phyloP scores from a whole-genome alignment of 73 alveolate species.

The Blepharisma japonicum region DNA sequence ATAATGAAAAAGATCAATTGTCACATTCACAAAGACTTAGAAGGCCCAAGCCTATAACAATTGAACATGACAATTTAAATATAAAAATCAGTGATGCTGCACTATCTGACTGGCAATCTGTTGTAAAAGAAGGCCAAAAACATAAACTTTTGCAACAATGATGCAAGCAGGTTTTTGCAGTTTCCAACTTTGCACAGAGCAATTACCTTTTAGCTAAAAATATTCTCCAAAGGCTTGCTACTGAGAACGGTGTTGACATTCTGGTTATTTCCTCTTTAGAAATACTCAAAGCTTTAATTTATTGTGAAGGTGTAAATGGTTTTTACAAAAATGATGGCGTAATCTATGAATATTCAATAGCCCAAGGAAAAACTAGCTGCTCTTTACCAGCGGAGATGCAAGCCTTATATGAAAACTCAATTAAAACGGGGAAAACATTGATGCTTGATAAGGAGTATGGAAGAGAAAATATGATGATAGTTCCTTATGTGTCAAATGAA shows the following conservation, averaged over 20 bases:
- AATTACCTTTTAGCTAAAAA: background rate
- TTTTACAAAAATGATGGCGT: background rate
- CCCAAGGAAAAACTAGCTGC: background rate
- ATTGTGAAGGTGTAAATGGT: background rate
- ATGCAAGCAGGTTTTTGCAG: background rate
- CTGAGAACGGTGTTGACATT: background rate
- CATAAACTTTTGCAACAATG: background rate
- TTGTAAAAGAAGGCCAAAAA: background rate
- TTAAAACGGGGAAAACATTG: background rate
- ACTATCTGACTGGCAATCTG: background rate
- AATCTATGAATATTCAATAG: background rate
- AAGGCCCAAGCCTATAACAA: too few species aligned
- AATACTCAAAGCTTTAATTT: background rate
- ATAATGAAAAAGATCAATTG: too few species aligned
- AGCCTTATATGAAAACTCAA: background rate
- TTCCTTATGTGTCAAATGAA: background rate
- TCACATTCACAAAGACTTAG: too few species aligned
- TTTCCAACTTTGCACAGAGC: background rate
- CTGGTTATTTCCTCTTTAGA: background rate
- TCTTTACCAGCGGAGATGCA: background rate
- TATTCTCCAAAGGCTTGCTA: background rate
- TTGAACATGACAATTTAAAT: too few species aligned
- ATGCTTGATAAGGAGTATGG: background rate
- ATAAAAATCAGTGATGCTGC: too few species aligned
- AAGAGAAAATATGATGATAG: background rate